Base-by-base conservation (phyloP, 805 yeast species). In the Lipomyces orientalis region DNA sequence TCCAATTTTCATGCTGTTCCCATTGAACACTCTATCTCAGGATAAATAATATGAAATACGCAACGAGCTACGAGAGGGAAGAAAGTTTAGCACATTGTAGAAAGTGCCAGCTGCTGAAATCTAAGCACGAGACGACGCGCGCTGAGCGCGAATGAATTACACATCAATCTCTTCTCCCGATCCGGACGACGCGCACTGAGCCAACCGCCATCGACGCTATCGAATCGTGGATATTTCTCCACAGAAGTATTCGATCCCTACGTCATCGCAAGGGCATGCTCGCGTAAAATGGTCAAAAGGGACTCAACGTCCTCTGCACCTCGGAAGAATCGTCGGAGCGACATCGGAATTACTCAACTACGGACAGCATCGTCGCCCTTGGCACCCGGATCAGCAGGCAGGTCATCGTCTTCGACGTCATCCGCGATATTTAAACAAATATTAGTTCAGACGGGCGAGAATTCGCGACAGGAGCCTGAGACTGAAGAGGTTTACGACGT, bases 401-500 rank as follows among this genome's bases (percentile, higher is more conserved):
- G 19, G 19, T 9, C n/a, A 43, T 43, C 49, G 16, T 43, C 49
- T 6, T 12, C n/a, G 49, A n/a, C 49, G 49, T 43, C 49, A 19
- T 16, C 49, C 10, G 49, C 49, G 49, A 43, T 43, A 43, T 43
- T 43, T 43, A 43, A 43, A 19, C 49, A 22, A 43, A 43, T 43
- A 55, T n/a, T 56, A 2, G 19, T n/a, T 14, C 19, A 3, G 22
- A 12, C 16, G 10, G 49, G 64, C 35, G 59, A 61, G 31, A 34
- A 19, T 31, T 31, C 14, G 16, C 64, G 70, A 16, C 70, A 66
- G 58, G 70, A 66, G 29, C 34, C n/a, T 16, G 70, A 66, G 49
- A 56, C 64, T 2, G 70, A 66, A 57, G 68, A 66, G 49, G 65
- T 60, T 2, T 66, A 33, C 60, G 70, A 67, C 31, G 64, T 67